These are phyloP conservation scores for Trichosporon sp. DNA, from an alignment of 1,284 basidiomycete genomes.

Conservation along the genomic window DNA sequence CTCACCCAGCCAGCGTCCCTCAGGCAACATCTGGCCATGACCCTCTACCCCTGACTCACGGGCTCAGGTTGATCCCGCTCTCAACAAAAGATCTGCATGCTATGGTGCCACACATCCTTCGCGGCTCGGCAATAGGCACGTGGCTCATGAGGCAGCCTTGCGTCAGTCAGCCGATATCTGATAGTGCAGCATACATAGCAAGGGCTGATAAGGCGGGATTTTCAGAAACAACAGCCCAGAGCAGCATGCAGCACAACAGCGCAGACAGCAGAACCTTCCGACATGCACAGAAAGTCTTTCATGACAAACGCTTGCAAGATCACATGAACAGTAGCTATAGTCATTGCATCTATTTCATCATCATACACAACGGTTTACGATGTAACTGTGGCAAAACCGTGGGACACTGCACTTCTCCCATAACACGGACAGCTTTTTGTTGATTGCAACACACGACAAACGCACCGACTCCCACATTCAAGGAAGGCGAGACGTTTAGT, in stretches of 20 bases:
- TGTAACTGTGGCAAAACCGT: neutral
- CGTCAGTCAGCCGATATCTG: neutral
- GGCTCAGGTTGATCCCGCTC: neutral
- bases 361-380: conserved; percentile 4
- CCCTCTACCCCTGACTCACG: neutral
- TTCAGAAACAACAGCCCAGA: no score
- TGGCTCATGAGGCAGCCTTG: neutral
- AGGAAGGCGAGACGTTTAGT: conserved; percentile 25
- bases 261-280: no score
- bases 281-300: no score
- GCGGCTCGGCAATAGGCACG: neutral
- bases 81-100: neutral
- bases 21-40: no score
- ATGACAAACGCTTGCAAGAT: neutral
- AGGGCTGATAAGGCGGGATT: no score
- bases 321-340: neutral
- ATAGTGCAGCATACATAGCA: neutral
- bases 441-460: neutral
- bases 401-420: conserved; percentile 1
- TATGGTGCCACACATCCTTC: neutral
- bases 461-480: neutral
- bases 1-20: neutral
- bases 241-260: no score
- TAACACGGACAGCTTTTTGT: conserved; percentile 1
- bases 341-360: conserved; percentile 4